Conservation (phyloP, 2,329 filamentous ascomycete genomes). For the Xylaria sp. region DNA sequence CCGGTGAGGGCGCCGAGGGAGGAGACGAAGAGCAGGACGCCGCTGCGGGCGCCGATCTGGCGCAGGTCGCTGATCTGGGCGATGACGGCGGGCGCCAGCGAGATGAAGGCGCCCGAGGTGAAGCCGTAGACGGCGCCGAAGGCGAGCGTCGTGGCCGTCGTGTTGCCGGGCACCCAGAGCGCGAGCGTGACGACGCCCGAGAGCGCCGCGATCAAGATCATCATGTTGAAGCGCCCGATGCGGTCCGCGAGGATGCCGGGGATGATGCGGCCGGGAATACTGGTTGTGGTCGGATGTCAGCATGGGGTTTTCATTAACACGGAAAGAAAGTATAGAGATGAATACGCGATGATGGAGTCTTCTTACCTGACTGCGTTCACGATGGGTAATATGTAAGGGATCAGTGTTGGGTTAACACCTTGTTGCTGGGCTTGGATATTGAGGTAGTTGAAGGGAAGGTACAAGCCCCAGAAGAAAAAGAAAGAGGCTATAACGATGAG, state of each 20-base stretch:
- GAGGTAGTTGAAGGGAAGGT: constrained; percentile 38
- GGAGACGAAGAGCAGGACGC: constrained; percentile 70
- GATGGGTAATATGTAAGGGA: constrained; percentile 38
- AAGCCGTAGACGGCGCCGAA: constrained; percentile 74
- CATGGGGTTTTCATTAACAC: not conserved
- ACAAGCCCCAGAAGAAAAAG: constrained; percentile 39
- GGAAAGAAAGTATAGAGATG: not conserved
- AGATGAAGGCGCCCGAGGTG: constrained; percentile 71
- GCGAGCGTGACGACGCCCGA: constrained; percentile 34
- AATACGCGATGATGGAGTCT: not conserved
- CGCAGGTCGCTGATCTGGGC: constrained; percentile 77
- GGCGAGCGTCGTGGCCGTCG: constrained; percentile 62
- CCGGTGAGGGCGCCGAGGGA: constrained; percentile 74
- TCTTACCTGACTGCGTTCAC: constrained; percentile 39
- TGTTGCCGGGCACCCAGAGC: constrained; percentile 30
- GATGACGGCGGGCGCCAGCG: constrained; percentile 70
- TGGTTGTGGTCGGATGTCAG: constrained; percentile 15
- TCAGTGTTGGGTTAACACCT: constrained; percentile 29
- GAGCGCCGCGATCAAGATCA: constrained; percentile 39
- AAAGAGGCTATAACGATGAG: constrained; percentile 30
- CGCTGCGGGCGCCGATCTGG: constrained; percentile 75
- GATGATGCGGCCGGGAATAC: constrained; percentile 59
- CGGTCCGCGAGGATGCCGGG: constrained; percentile 61
- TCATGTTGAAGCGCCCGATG: constrained; percentile 55
- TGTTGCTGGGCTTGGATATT: constrained; percentile 37